Evolutionary conservation across 164 flowering plant genomes (phyloP).

Genomic region (Stephania yunnanensis): DNA sequence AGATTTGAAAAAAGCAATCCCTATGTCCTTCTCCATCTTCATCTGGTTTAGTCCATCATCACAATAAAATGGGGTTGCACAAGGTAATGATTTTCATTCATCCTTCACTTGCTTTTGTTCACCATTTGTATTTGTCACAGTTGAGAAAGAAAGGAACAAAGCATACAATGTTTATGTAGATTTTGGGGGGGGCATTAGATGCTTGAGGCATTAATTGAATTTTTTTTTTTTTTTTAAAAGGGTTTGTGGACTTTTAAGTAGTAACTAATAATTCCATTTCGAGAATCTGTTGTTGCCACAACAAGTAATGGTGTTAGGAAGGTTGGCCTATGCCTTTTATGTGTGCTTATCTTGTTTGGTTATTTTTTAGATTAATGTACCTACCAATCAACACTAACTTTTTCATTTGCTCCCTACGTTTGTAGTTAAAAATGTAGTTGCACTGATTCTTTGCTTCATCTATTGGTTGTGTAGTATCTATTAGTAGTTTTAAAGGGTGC

Average conservation of each 20-base stretch:
- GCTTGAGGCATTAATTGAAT: neutral
- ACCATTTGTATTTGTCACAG: conserved; percentile 13
- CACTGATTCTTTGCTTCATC: neutral
- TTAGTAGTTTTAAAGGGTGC: neutral
- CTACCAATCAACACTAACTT: neutral
- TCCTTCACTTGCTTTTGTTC: conserved; percentile 3
- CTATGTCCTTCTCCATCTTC: conserved; percentile 1
- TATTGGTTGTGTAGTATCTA: neutral
- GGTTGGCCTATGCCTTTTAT: neutral
- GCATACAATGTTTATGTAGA: conserved; percentile 8
- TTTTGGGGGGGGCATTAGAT: conserved; percentile 2
- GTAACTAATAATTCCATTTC: conserved; percentile 1
- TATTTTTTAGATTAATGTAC: neutral
- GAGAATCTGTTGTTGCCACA: conserved; percentile 7
- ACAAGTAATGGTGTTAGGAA: neutral
- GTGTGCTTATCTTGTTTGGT: neutral
- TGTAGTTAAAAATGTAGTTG: neutral
- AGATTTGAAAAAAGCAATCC: conserved; percentile 14
- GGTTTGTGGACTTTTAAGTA: neutral
- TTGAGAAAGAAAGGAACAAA: neutral
- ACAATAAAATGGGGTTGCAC: conserved; percentile 22
- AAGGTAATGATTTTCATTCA: conserved; percentile 5
- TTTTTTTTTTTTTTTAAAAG: neutral
- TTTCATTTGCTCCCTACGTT: neutral
- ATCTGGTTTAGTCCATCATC: conserved; percentile 18